phyloP scores from a whole-genome alignment of 2,329 filamentous ascomycete genomes.

The Calonectria leucothoes region DNA sequence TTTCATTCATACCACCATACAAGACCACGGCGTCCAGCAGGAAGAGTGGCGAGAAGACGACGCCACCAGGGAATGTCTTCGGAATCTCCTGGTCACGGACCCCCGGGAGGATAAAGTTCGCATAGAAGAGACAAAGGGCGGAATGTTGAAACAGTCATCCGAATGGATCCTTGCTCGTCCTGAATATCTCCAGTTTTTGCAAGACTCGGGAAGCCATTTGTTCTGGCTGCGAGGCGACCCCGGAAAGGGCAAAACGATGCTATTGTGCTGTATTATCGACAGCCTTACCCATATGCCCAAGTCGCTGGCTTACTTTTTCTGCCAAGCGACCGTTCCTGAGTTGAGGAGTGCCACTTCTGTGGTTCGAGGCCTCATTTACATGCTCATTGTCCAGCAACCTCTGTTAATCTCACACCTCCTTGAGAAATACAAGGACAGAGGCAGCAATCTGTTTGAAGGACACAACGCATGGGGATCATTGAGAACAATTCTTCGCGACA shows the following conservation, averaged over 20 bases:
- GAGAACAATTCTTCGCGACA: not conserved
- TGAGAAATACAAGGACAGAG: not conserved
- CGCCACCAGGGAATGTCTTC: constrained; percentile 12
- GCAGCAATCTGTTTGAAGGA: not conserved
- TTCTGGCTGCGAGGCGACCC: constrained; percentile 49
- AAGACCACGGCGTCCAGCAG: not conserved
- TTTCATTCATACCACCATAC: not conserved
- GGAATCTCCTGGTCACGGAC: not conserved
- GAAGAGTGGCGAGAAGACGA: constrained; percentile 11
- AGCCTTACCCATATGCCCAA: not conserved
- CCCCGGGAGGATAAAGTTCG: not conserved
- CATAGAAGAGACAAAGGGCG: constrained; percentile 13
- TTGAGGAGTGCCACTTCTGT: not conserved
- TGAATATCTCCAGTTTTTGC: constrained; percentile 42
- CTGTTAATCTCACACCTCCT: not conserved
- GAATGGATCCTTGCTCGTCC: constrained; percentile 45
- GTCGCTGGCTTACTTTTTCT: not conserved
- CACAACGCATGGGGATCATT: not conserved
- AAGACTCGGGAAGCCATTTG: constrained; percentile 25
- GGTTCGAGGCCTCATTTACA: not conserved
- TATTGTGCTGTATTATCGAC: constrained; percentile 44
- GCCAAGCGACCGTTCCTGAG: not conserved
- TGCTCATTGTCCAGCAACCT: not conserved
- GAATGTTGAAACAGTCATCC: constrained; percentile 36
- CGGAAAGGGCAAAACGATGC: constrained; percentile 52